A percentile compares a stretch with the other conserved stretches of the same genome.
phyloP scores from a whole-genome alignment of 2,329 filamentous ascomycete species.

The Monosporascus sp. region DNA sequence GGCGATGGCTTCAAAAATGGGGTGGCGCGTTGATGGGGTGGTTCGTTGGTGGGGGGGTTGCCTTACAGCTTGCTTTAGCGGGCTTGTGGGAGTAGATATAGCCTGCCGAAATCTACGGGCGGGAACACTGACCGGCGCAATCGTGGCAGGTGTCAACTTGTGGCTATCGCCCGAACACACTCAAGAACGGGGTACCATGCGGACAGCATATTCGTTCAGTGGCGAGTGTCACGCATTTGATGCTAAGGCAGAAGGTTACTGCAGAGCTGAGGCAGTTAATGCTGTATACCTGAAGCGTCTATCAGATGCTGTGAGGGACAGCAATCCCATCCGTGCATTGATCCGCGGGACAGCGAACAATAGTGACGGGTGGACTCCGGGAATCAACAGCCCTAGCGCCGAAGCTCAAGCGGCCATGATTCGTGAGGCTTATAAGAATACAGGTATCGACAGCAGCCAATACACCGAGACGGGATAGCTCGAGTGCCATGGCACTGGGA shows the following conservation, averaged over 20 bases:
- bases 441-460: conserved; percentile 10
- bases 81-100: no score
- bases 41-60: no score
- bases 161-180: conserved; percentile 24
- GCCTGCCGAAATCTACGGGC: no score
- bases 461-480: conserved; percentile 11
- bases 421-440: conserved; percentile 24
- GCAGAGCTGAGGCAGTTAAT: conserved; percentile 38
- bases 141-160: conserved; percentile 25
- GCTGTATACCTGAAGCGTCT: conserved; percentile 39
- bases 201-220: conserved; percentile 7
- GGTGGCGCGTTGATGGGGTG: no score
- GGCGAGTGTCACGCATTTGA: conserved; percentile 31
- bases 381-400: conserved; percentile 36
- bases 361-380: conserved; percentile 32
- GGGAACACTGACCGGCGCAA: no score
- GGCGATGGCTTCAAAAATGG: no score
- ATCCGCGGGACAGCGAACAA: conserved; percentile 30
- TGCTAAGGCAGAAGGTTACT: conserved; percentile 38
- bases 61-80: no score
- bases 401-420: conserved; percentile 29
- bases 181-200: conserved; percentile 7
- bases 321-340: conserved; percentile 32
- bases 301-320: conserved; percentile 33
- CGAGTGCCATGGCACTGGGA: conserved; percentile 38